These are phyloP conservation scores for Cryptosporidium andersoni DNA, from an alignment of 169 alveolate species.

Conservation along the genomic window DNA sequence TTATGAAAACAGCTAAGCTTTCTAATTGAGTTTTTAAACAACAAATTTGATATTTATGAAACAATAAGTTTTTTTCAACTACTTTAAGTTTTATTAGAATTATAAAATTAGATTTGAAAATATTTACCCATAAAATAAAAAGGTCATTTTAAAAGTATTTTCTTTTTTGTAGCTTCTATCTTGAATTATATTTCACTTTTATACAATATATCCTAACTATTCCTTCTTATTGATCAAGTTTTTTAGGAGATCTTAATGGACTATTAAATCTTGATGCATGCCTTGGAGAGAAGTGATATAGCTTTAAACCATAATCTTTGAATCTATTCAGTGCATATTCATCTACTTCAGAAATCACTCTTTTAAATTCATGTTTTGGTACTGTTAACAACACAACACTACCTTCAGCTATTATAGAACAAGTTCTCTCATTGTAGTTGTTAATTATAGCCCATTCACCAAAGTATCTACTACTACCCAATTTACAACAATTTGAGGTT, in stretches of 20 bases:
- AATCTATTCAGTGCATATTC: slow-evolving; percentile 62
- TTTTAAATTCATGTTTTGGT: slow-evolving; percentile 45
- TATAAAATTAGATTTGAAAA: too few species aligned
- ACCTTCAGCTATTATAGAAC: slow-evolving; percentile 15
- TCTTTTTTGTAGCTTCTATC: background rate
- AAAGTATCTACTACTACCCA: slow-evolving; percentile 44
- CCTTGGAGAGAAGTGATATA: slow-evolving; percentile 55
- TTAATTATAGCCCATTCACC: slow-evolving; percentile 65
- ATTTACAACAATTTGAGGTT: slow-evolving; percentile 12
- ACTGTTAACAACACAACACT: slow-evolving; percentile 7
- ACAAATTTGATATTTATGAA: too few species aligned
- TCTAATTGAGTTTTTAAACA: too few species aligned
- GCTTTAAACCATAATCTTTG: slow-evolving; percentile 52
- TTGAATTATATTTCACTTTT: background rate
- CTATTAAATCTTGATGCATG: slow-evolving; percentile 47
- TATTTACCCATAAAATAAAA: background rate
- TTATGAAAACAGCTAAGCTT: too few species aligned
- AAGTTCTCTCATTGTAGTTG: slow-evolving; percentile 42
- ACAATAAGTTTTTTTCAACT: too few species aligned
- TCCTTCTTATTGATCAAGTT: too few species aligned
- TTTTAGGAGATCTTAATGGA: slow-evolving; percentile 3
- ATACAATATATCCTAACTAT: too few species aligned
- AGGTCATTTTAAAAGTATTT: background rate
- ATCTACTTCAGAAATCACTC: slow-evolving; percentile 16
- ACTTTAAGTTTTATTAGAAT: too few species aligned